Percentiles rank a stretch among this genome's conserved stretches.
phyloP scores from a whole-genome alignment of 257 asterid genomes.

The Solanum appendiculatum region DNA sequence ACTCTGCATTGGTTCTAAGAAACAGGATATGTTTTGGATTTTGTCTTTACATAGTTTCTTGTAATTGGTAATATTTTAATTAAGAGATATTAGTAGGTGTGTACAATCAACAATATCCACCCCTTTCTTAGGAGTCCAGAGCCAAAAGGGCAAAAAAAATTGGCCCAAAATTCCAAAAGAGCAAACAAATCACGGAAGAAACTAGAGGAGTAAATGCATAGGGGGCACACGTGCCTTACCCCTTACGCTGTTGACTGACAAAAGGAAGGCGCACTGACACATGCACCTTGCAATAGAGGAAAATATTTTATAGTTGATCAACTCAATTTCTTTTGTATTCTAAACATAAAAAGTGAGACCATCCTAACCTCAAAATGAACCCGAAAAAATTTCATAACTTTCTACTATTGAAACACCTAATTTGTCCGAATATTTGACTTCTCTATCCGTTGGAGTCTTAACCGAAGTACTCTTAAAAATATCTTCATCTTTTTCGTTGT shows the following conservation, averaged over 20 bases:
- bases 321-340: no score
- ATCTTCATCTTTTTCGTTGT: no score
- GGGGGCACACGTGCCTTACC: neutral
- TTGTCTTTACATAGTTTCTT: neutral
- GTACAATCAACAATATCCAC: neutral
- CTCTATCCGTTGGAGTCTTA: no score
- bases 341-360: no score
- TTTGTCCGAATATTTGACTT: no score
- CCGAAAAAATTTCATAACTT: no score
- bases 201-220: neutral
- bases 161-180: neutral
- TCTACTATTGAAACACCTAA: no score
- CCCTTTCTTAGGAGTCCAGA: neutral
- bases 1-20: neutral
- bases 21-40: neutral
- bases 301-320: no score
- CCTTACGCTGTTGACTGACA: neutral
- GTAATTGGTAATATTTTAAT: neutral
- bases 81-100: neutral
- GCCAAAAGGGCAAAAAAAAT: neutral
- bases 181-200: neutral
- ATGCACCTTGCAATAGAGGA: no score
- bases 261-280: neutral
- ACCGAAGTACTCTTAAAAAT: no score
- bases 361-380: no score